phyloP scores from a whole-genome alignment of 805 yeast genomes.

The Saturnispora saitoi region DNA sequence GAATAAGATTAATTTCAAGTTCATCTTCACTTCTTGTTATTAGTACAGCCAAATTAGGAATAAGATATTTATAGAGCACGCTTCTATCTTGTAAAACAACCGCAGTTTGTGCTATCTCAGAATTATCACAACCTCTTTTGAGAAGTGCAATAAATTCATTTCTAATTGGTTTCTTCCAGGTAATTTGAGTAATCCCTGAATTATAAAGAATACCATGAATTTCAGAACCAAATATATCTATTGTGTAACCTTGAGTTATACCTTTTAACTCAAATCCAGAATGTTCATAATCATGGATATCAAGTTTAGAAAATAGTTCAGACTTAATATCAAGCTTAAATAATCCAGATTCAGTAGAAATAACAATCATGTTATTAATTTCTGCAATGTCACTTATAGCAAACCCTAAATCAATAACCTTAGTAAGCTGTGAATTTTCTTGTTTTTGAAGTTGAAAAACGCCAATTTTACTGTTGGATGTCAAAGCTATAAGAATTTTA shows the following conservation, averaged over 20 bases:
- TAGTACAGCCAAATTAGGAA: slow-evolving; percentile 52
- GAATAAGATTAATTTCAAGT: slow-evolving; percentile 42
- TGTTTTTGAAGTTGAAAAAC: slow-evolving; percentile 36
- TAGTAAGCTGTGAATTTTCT: slow-evolving; percentile 1
- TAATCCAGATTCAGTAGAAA: slow-evolving; percentile 1
- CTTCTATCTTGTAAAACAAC: slow-evolving; percentile 58
- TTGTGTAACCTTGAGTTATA: slow-evolving; percentile 13
- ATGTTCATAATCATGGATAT: background rate
- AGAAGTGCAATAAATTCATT: slow-evolving; percentile 32
- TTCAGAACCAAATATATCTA: slow-evolving; percentile 1
- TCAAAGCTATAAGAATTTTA: slow-evolving; percentile 35
- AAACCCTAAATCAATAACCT: slow-evolving; percentile 1
- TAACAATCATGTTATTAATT: slow-evolving; percentile 7
- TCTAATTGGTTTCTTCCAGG: slow-evolving; percentile 16
- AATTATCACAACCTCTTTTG: slow-evolving; percentile 31
- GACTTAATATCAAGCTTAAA: background rate
- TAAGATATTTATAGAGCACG: slow-evolving; percentile 74
- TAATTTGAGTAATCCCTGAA: slow-evolving; percentile 2
- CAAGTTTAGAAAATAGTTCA: background rate
- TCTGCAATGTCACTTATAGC: slow-evolving; percentile 10
- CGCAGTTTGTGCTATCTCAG: slow-evolving; percentile 52
- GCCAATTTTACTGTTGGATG: slow-evolving; percentile 33
- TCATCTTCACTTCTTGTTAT: background rate
- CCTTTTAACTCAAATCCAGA: slow-evolving; percentile 12
- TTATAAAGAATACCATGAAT: slow-evolving; percentile 14